These are phyloP conservation scores for Aspergillus tamarii DNA, from an alignment of 2,329 filamentous ascomycete species.

Conservation along the genomic window DNA sequence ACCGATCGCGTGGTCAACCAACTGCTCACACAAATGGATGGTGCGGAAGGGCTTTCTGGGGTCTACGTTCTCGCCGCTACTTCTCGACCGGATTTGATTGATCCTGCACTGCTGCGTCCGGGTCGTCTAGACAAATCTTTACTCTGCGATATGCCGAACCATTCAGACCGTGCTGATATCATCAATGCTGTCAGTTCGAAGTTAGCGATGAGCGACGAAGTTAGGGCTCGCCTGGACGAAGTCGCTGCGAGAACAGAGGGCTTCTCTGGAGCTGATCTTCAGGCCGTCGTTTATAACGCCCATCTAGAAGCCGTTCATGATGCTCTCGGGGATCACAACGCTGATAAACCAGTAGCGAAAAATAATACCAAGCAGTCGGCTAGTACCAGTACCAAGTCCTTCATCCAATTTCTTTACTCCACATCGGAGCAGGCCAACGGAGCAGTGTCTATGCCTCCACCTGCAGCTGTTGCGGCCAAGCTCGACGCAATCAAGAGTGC, in stretches of 20 bases:
- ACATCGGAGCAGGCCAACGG: constrained; percentile 55
- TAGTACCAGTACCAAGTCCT: constrained; percentile 49
- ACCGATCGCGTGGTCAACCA: constrained; percentile 98
- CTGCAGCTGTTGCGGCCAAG: constrained; percentile 78
- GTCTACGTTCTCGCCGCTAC: constrained; percentile 97
- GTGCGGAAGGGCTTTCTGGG: constrained; percentile 89
- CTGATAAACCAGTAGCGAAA: constrained; percentile 45
- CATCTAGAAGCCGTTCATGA: constrained; percentile 97
- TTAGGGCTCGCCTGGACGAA: constrained; percentile 68
- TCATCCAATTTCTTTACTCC: constrained; percentile 85
- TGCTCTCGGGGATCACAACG: constrained; percentile 65
- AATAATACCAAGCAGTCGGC: constrained; percentile 33
- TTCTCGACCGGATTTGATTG: constrained; percentile 89
- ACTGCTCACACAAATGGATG: constrained; percentile 97
- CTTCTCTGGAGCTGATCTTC: constrained; percentile 91
- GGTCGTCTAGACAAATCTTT: constrained; percentile 92
- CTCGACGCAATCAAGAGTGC: constrained; percentile 76
- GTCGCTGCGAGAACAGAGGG: constrained; percentile 81
- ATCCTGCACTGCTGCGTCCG: constrained; percentile 87
- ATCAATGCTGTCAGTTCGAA: constrained; percentile 81
- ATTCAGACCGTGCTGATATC: constrained; percentile 85
- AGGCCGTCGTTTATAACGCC: constrained; percentile 93
- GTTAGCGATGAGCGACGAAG: constrained; percentile 70
- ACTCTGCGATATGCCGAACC: constrained; percentile 82
- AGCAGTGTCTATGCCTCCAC: constrained; percentile 69